Percentiles rank a stretch among this genome's conserved stretches.
Conservation (phyloP, 371 early-diverging fungal species). For the Mortierella sp. region DNA sequence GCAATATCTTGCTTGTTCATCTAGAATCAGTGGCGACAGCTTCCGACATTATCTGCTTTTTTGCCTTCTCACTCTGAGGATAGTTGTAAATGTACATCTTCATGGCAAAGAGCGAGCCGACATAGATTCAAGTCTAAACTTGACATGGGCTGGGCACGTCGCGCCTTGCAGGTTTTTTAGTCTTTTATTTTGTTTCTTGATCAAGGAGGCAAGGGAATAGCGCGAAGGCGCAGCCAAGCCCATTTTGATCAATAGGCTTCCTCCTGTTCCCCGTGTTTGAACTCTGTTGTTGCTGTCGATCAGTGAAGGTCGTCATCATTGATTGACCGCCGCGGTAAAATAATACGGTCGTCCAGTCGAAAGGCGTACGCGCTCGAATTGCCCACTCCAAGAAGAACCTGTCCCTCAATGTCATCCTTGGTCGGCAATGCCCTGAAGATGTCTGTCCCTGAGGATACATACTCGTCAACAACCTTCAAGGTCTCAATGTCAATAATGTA, state of each 20-base stretch:
- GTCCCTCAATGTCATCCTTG: neutral
- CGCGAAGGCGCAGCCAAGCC: no score
- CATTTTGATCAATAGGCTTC: neutral
- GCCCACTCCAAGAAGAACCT: conserved; percentile 4
- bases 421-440: conserved; percentile 2
- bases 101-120: conserved; percentile 23
- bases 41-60: neutral
- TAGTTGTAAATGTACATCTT: conserved; percentile 21
- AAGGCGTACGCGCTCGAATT: neutral
- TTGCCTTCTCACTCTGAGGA: neutral
- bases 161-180: no score
- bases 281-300: neutral
- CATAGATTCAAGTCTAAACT: neutral
- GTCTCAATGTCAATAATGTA: neutral
- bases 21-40: neutral
- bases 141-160: no score
- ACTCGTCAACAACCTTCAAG: neutral
- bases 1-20: no score
- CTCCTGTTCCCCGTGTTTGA: neutral
- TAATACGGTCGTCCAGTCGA: neutral
- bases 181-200: no score
- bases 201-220: no score
- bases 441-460: neutral
- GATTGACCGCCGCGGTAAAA: neutral
- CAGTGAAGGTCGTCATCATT: neutral